Percentiles rank a stretch among this genome's conserved stretches.
Conservation (phyloP, 345 rosid species). For the Acer campestre region DNA sequence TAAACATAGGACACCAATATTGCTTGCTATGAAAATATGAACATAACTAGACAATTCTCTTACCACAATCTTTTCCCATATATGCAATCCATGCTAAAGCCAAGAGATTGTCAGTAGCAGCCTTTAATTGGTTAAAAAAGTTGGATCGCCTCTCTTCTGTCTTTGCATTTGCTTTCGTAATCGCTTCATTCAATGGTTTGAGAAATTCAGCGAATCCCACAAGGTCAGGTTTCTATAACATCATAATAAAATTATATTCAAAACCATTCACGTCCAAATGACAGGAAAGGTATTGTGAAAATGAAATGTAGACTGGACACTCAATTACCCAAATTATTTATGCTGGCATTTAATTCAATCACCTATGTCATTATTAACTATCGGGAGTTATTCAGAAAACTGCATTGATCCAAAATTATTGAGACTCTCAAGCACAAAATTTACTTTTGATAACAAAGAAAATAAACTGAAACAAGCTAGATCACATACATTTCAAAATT, state of each 20-base stretch:
- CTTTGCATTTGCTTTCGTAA: conserved; percentile 71
- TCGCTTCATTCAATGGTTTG: conserved; percentile 79
- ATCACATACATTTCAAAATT: neutral
- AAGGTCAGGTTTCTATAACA: conserved; percentile 73
- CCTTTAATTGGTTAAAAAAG: conserved; percentile 85
- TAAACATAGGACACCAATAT: conserved; percentile 2
- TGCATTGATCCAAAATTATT: too few relatives aligned
- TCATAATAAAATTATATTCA: conserved; percentile 19
- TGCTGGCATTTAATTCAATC: too few relatives aligned
- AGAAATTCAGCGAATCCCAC: conserved; percentile 78
- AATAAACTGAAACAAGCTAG: neutral
- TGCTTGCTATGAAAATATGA: neutral
- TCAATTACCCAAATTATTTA: too few relatives aligned
- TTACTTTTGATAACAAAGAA: neutral
- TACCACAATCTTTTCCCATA: conserved; percentile 92
- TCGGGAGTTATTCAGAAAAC: too few relatives aligned
- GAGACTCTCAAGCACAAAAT: neutral
- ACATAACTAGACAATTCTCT: conserved; percentile 21
- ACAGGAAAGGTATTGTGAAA: neutral
- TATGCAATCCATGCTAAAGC: conserved; percentile 97
- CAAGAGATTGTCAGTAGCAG: conserved; percentile 79
- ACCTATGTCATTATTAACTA: too few relatives aligned
- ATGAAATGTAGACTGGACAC: neutral
- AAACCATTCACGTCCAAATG: neutral
- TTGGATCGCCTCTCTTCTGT: conserved; percentile 90